Conservation (phyloP, 495 filamentous ascomycete genomes). For the Cercophora samala region DNA sequence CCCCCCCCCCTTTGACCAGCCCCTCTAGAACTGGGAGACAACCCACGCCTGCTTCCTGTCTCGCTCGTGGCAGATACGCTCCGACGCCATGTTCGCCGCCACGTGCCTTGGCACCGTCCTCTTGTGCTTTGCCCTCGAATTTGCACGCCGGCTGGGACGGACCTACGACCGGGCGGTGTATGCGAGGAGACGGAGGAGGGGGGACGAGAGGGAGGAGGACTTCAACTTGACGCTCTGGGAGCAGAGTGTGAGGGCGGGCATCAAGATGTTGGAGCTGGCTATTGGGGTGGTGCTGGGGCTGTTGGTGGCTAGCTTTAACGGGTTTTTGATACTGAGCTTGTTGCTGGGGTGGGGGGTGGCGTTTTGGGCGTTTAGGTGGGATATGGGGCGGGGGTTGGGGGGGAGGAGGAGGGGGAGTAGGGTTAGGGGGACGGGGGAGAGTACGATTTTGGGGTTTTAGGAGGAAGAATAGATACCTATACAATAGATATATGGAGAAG, state of each 20-base stretch:
- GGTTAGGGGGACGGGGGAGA: background rate
- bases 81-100: constrained; percentile 58
- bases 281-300: constrained; percentile 66
- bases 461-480: too few relatives aligned
- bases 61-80: constrained; percentile 58
- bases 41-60: constrained; percentile 67
- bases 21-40: constrained; percentile 73
- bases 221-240: constrained; percentile 43
- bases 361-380: constrained; percentile 59
- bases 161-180: constrained; percentile 59
- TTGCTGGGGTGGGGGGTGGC: constrained; percentile 61
- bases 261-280: constrained; percentile 62
- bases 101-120: constrained; percentile 63
- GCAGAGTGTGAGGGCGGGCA: constrained; percentile 54
- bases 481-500: too few relatives aligned
- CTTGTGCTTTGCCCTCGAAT: constrained; percentile 60
- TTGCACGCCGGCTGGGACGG: constrained; percentile 51
- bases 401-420: background rate
- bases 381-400: constrained; percentile 22
- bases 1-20: constrained; percentile 28
- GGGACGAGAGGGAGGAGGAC: constrained; percentile 11
- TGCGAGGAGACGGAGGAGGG: constrained; percentile 28
- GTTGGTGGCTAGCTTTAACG: constrained; percentile 62
- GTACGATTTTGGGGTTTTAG: background rate
- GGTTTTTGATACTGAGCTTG: constrained; percentile 61